Conservation (phyloP, 306 rosid species). For the Prunus fruticosa region DNA sequence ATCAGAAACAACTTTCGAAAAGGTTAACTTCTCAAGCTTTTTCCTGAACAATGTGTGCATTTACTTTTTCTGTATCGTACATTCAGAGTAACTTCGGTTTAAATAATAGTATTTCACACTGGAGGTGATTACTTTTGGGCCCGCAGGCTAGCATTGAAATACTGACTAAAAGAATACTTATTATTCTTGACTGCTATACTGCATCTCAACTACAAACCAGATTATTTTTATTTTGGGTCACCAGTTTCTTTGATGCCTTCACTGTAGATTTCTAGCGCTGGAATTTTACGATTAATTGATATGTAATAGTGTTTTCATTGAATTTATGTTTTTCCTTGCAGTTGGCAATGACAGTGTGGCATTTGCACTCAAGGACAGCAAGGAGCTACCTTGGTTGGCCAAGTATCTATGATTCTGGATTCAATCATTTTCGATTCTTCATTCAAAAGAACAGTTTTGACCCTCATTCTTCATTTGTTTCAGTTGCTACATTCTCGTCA, state of each 20-base stretch:
- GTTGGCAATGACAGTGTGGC: conserved; percentile 72
- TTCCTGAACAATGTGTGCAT: too few species aligned
- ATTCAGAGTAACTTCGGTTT: too few species aligned
- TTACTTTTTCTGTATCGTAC: background rate
- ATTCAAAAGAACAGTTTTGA: conserved; percentile 28
- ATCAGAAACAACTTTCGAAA: too few species aligned
- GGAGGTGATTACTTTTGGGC: background rate
- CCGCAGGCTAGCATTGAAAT: background rate
- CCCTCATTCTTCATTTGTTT: background rate
- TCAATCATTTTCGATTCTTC: background rate
- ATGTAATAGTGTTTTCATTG: conserved; percentile 23
- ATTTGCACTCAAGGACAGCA: conserved; percentile 77
- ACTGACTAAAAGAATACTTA: background rate
- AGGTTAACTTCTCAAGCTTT: too few species aligned
- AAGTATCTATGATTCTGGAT: conserved; percentile 57
- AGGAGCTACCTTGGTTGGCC: conserved; percentile 81
- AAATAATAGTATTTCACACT: background rate
- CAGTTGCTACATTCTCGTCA: conserved; percentile 8
- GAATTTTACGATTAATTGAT: conserved; percentile 3
- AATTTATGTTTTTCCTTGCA: conserved; percentile 42
- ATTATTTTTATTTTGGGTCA: background rate
- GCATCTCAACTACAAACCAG: background rate
- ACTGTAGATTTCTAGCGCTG: background rate
- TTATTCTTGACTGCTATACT: background rate
- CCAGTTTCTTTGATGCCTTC: background rate